Conservation (phyloP, 495 filamentous ascomycete species). For the Aspergillus cavernicola region DNA sequence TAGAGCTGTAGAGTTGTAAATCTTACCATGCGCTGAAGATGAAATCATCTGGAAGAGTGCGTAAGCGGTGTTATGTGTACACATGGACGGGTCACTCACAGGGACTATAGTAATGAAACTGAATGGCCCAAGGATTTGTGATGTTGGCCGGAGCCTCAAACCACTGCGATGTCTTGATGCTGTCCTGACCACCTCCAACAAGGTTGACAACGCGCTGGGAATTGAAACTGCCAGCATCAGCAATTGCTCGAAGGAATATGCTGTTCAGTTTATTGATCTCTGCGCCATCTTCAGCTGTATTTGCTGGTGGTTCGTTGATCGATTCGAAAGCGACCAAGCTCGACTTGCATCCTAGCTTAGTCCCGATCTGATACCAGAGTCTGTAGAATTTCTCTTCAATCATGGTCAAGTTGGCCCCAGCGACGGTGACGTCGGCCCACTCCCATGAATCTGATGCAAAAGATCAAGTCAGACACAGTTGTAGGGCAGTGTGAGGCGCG, state of each 20-base stretch:
- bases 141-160: constrained; percentile 47
- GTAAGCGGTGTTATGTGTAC: constrained; percentile 12
- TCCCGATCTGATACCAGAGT: constrained; percentile 59
- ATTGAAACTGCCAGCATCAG: constrained; percentile 55
- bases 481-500: neutral
- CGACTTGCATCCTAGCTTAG: constrained; percentile 52
- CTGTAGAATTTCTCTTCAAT: constrained; percentile 56
- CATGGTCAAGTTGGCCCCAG: constrained; percentile 44
- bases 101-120: constrained; percentile 63
- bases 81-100: constrained; percentile 31
- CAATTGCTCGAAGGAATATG: constrained; percentile 54
- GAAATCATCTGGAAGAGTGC: constrained; percentile 36
- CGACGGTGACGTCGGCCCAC: constrained; percentile 53
- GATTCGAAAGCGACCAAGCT: constrained; percentile 55
- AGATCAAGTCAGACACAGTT: neutral
- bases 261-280: constrained; percentile 54
- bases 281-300: constrained; percentile 45
- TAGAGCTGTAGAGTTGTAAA: neutral
- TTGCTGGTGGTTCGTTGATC: constrained; percentile 57
- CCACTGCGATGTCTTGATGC: constrained; percentile 50
- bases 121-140: constrained; percentile 56
- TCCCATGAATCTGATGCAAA: constrained; percentile 45
- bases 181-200: constrained; percentile 48
- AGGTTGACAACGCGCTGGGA: constrained; percentile 54
- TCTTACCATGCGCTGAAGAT: constrained; percentile 44